Base-by-base conservation (phyloP, 1,139 yeast species). In the Yamadazyma sp. region DNA sequence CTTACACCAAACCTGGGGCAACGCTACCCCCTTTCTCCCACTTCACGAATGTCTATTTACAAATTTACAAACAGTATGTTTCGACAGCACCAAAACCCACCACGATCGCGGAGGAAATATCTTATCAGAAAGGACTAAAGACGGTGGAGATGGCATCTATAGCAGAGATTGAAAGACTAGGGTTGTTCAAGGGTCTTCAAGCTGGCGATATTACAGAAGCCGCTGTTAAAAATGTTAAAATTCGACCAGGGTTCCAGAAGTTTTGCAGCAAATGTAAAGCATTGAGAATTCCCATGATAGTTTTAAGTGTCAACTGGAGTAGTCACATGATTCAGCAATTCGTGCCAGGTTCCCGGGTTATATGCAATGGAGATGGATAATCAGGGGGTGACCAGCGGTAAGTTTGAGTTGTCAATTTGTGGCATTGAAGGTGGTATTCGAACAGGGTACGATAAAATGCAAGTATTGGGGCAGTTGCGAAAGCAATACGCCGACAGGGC, bases 231-330 rank as follows among this genome's bases (percentile, higher is more conserved):
- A 44, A 64, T 4, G 72, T 82, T 2, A 46, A 52, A 21, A 49
- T 78, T 7, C 66, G 72, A 23, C 61, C 62, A 0, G 79, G 80
- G 0, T 75, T 78, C 51, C 47, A 59, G 30, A 64, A 62, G 2
- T 66, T 76, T 36, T 52, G 73, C 17, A 40, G 46, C 4, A 35
- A 40, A 15, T 51, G 75, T 25, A 38, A 46, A 9, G 34, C 31
- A 1, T 32, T 42, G 3, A 40, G 52, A 0, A 52, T 71, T 5
- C 76, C 77, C 0, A 57, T 80, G 2, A 58, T 63, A 8, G 64
- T 84, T 1, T 51, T 83, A 20, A 80, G 87, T 49, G 76, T 82
- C 35, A 83, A 82, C 54, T 84, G 90, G 90, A 73, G 84, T 9
- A 65, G 70, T 3, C 33, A 59, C 8, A 57, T 82, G 26, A 82